Conservation (phyloP, 2,329 filamentous ascomycete species). For the Diaporthe velutina region DNA sequence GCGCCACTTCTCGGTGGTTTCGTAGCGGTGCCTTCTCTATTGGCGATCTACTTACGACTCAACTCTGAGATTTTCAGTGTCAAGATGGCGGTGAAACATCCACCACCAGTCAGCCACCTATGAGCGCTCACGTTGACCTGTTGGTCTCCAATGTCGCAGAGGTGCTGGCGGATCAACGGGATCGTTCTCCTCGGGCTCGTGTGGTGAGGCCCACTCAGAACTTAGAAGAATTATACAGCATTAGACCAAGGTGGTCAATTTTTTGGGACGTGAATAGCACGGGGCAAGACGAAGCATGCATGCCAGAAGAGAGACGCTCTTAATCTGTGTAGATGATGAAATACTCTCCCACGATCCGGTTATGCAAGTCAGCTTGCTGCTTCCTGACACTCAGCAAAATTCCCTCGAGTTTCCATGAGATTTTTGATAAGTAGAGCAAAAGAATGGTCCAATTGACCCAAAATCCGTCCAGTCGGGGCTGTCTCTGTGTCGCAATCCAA, state of each 20-base stretch:
- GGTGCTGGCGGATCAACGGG: background rate
- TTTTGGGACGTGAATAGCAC: background rate
- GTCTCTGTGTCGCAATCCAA: background rate
- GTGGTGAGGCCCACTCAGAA: background rate
- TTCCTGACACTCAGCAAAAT: background rate
- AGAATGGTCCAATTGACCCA: background rate
- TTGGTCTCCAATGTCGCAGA: background rate
- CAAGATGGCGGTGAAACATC: background rate
- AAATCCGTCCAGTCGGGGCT: background rate
- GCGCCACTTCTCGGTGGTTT: background rate
- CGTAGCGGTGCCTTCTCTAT: background rate
- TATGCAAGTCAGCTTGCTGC: conserved; percentile 26
- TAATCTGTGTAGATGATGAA: background rate
- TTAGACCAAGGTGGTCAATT: background rate
- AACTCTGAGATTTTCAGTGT: background rate
- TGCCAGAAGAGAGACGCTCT: background rate
- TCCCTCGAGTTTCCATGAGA: background rate
- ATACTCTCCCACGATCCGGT: background rate
- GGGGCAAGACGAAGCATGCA: background rate
- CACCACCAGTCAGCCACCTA: background rate
- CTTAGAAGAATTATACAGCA: too few relatives aligned
- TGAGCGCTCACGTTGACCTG: background rate
- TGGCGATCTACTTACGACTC: background rate
- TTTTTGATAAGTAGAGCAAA: background rate
- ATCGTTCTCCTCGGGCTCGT: background rate